phyloP scores from a whole-genome alignment of 495 filamentous ascomycete genomes.

The Aspergillus olivimuriae region DNA sequence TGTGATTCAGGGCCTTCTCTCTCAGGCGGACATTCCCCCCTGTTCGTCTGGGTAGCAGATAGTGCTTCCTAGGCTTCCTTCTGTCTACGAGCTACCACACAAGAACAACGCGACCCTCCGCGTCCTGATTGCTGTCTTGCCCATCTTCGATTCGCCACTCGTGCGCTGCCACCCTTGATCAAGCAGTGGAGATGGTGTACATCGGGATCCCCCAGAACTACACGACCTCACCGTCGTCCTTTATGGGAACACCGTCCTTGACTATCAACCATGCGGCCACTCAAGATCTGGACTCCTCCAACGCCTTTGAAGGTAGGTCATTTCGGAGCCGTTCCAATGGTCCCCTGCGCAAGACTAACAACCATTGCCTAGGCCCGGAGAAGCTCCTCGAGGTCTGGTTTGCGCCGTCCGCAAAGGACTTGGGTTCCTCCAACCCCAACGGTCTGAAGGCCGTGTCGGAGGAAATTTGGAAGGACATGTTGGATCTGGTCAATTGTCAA shows the following conservation, averaged over 20 bases:
- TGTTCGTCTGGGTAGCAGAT: constrained; percentile 82
- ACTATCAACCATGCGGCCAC: constrained; percentile 97
- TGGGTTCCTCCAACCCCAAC: constrained; percentile 58
- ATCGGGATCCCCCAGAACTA: constrained; percentile 71
- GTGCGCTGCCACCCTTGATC: neutral
- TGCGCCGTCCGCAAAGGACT: constrained; percentile 70
- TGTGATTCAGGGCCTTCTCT: constrained; percentile 81
- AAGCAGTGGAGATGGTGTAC: constrained; percentile 69
- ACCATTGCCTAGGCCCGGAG: constrained; percentile 65
- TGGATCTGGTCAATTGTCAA: constrained; percentile 97
- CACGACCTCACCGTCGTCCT: constrained; percentile 70
- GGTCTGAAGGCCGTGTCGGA: constrained; percentile 82
- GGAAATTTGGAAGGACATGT: constrained; percentile 91
- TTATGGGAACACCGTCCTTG: constrained; percentile 72
- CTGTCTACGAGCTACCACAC: constrained; percentile 24
- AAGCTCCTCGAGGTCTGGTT: constrained; percentile 99
- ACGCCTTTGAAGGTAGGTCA: constrained; percentile 84
- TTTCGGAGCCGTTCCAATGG: neutral
- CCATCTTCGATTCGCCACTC: neutral
- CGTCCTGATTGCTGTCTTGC: constrained; percentile 8
- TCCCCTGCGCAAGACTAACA: no score
- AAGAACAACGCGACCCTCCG: constrained; percentile 19
- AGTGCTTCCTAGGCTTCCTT: constrained; percentile 50
- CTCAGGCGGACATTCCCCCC: constrained; percentile 74
- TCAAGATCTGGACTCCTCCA: constrained; percentile 89